These are phyloP conservation scores for Stereum hirsutum DNA, from an alignment of 1,284 basidiomycete species.

Conservation along the genomic window DNA sequence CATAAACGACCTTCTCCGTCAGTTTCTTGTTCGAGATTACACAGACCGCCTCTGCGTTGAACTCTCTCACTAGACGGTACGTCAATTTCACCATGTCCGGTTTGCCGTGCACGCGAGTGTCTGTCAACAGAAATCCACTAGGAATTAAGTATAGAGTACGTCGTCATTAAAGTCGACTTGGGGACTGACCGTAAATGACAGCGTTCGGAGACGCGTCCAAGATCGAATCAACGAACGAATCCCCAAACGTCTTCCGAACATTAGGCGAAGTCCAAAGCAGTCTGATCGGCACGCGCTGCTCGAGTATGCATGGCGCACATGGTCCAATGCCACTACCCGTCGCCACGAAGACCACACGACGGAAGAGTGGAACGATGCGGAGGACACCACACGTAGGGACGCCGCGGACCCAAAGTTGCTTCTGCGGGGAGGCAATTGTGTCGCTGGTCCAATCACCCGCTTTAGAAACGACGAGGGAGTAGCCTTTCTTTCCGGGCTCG, in stretches of 20 bases:
- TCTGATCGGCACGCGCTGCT: conserved; percentile 38
- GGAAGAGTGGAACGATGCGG: conserved; percentile 46
- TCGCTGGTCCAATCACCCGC: conserved; percentile 55
- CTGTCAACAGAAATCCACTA: conserved; percentile 21
- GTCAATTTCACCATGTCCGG: conserved; percentile 56
- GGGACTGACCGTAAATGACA: conserved; percentile 39
- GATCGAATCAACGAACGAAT: conserved; percentile 47
- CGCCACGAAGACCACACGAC: conserved; percentile 48
- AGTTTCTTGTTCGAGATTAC: conserved; percentile 54
- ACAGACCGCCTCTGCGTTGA: conserved; percentile 51
- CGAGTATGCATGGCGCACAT: conserved; percentile 45
- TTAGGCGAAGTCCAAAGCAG: conserved; percentile 54
- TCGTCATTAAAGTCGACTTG: not conserved
- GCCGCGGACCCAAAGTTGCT: conserved; percentile 47
- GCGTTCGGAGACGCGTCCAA: conserved; percentile 41
- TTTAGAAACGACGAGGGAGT: conserved; percentile 45
- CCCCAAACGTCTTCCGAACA: conserved; percentile 49
- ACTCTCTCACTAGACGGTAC: conserved; percentile 45
- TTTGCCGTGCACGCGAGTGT: conserved; percentile 49
- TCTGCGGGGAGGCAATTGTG: conserved; percentile 41
- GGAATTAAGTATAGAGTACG: too few species aligned
- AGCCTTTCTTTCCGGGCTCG: conserved; percentile 42
- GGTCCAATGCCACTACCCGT: conserved; percentile 57
- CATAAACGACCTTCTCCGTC: conserved; percentile 52
- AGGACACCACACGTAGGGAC: conserved; percentile 52